Evolutionary conservation across 1,139 yeast genomes (phyloP), one percentile per base, ranked within the genome.

Genomic region (Suhomyces terraborum): DNA sequence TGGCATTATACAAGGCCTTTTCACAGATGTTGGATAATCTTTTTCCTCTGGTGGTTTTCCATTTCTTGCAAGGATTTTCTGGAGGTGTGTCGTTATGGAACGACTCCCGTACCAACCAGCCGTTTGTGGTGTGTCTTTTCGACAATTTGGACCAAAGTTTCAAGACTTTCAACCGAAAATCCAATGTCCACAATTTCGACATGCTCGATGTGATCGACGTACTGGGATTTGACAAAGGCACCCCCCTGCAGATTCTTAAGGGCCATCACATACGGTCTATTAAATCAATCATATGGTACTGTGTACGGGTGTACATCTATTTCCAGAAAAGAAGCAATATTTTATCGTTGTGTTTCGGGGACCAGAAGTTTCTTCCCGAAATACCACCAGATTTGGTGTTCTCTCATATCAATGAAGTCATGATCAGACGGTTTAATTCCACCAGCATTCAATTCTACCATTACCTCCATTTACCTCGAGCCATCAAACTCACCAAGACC

Each of bases 31-130:
- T 64, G 23, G 61, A 60, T 28, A 55, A 54, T 37, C 34, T 64
- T 23, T 58, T 64, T 42, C 69, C 69, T 2, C 38, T 43, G 9
- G 58, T 54, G 7, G 51, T 49, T 33, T 62, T 47, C 38, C 47
- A 52, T 25, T 63, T 59, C 32, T 43, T 62, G 16, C 58, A 61
- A 10, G 53, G 55, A 17, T 64, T 64, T 38, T 45, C 50, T 19
- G 67, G 65, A 3, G 56, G 56, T 12, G 33, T 59, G 6, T 32
- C 51, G 2, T 40, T 60, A 7, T 42, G 46, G 46, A 12, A 21
- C 8, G 42, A 36, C 22, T 27, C 41, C n/a, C 23, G 41, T 4
- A 14, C 23, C 16, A 27, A 32, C 18, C 10, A 10, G 3, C 20
- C 28, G 2, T 38, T 33, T 8, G 35, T 33, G 7, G 19, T 18